Conservation (phyloP, 2,329 filamentous ascomycete genomes). For the Neonectria faginata region DNA sequence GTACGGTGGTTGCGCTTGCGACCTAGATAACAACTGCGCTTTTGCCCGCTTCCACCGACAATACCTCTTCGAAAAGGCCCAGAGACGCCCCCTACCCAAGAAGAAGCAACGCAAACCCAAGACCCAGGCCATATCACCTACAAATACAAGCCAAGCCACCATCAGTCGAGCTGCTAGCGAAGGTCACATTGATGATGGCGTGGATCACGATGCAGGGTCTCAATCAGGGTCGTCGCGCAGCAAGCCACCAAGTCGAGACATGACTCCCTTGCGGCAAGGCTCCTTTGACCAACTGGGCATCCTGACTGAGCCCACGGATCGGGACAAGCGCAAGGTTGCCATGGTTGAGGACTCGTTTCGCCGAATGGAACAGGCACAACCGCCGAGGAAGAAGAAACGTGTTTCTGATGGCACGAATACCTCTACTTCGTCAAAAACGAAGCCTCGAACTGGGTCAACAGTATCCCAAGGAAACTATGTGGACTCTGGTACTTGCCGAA, state of each 20-base stretch:
- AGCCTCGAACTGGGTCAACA: slow-evolving; percentile 53
- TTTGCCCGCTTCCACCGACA: slow-evolving; percentile 73
- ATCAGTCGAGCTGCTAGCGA: slow-evolving; percentile 75
- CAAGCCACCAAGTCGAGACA: slow-evolving; percentile 75
- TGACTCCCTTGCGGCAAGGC: slow-evolving; percentile 71
- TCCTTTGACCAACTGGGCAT: slow-evolving; percentile 70
- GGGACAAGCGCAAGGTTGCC: slow-evolving; percentile 75
- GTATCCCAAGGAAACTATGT: slow-evolving; percentile 58
- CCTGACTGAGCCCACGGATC: slow-evolving; percentile 72
- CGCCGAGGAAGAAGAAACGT: slow-evolving; percentile 72
- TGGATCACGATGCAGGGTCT: slow-evolving; percentile 62
- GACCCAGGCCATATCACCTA: slow-evolving; percentile 68
- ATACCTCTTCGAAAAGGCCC: slow-evolving; percentile 61
- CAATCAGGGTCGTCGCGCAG: slow-evolving; percentile 66
- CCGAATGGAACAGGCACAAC: slow-evolving; percentile 69
- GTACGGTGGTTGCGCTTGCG: slow-evolving; percentile 83
- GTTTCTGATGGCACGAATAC: slow-evolving; percentile 63
- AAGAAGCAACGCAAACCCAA: slow-evolving; percentile 68
- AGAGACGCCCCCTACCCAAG: slow-evolving; percentile 55
- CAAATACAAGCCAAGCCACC: slow-evolving; percentile 70
- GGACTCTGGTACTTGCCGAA: slow-evolving; percentile 65
- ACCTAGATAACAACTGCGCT: slow-evolving; percentile 70
- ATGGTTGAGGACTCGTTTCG: slow-evolving; percentile 74
- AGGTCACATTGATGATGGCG: slow-evolving; percentile 66
- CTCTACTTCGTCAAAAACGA: slow-evolving; percentile 54